phyloP scores from a whole-genome alignment of 768 basidiomycete species.

The Leccinum boreale region DNA sequence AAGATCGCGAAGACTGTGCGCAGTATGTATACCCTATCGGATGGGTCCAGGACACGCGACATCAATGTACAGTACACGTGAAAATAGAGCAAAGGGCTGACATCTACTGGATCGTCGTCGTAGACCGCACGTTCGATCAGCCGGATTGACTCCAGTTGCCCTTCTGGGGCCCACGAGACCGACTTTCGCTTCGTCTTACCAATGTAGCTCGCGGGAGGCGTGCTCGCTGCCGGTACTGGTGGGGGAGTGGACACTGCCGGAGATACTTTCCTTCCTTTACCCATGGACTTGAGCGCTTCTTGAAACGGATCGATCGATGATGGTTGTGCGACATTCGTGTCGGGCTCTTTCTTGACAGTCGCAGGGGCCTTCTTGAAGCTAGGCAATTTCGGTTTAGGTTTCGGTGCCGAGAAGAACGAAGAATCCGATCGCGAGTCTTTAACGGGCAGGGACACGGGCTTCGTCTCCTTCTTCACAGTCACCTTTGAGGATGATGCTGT shows the following conservation, averaged over 20 bases:
- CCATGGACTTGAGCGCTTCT: constrained; percentile 76
- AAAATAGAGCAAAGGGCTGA: constrained; percentile 55
- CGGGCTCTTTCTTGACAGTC: constrained; percentile 48
- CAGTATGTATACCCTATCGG: constrained; percentile 66
- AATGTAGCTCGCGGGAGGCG: constrained; percentile 35
- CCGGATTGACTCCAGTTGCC: constrained; percentile 68
- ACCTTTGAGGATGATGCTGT: constrained; percentile 25
- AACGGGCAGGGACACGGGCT: constrained; percentile 34
- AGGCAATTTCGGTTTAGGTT: constrained; percentile 78
- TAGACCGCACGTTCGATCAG: constrained; percentile 84
- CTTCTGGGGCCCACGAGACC: constrained; percentile 77
- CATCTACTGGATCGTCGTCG: constrained; percentile 85
- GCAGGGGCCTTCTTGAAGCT: constrained; percentile 79
- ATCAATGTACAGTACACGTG: constrained; percentile 52
- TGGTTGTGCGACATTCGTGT: constrained; percentile 66
- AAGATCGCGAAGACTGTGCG: constrained; percentile 77
- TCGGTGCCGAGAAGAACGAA: constrained; percentile 86
- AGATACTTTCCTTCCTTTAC: constrained; percentile 57
- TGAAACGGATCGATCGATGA: constrained; percentile 79
- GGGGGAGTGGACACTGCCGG: constrained; percentile 63
- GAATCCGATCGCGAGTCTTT: constrained; percentile 85
- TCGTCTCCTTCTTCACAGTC: constrained; percentile 57
- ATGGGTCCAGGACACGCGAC: constrained; percentile 33
- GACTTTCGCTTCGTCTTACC: constrained; percentile 68
- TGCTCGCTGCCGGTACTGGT: constrained; percentile 27